A percentile compares a stretch with the other conserved stretches of the same genome.
These are phyloP conservation scores for Sistotremastrum niveocremeum DNA, from an alignment of 768 basidiomycete genomes.

Conservation along the genomic window DNA sequence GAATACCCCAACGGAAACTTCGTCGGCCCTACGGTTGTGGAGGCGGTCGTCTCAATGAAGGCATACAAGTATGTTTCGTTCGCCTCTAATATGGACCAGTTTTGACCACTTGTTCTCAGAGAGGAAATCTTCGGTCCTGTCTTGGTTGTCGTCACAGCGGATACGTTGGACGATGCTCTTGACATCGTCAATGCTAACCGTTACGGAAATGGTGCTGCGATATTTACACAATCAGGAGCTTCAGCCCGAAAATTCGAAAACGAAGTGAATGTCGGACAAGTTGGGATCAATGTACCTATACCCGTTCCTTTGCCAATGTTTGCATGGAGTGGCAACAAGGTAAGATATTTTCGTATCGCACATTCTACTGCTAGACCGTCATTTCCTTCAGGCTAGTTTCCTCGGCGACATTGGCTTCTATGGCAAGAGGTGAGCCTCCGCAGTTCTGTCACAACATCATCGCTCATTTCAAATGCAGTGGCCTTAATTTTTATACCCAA, in stretches of 20 bases:
- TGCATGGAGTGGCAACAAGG: conserved; percentile 93
- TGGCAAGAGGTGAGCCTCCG: conserved; percentile 51
- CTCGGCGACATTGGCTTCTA: conserved; percentile 87
- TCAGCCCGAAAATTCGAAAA: conserved; percentile 89
- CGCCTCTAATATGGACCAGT: not conserved
- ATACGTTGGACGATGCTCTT: conserved; percentile 83
- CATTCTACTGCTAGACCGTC: not conserved
- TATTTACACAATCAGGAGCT: conserved; percentile 94
- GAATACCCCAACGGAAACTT: conserved; percentile 86
- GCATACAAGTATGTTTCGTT: conserved; percentile 62
- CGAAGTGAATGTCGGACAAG: conserved; percentile 78
- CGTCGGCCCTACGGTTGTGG: conserved; percentile 83
- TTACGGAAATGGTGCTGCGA: conserved; percentile 90
- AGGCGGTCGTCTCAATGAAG: conserved; percentile 70
- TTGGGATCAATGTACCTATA: conserved; percentile 89
- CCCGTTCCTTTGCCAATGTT: conserved; percentile 85
- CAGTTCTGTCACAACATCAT: not conserved
- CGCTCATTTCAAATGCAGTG: conserved; percentile 21
- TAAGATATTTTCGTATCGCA: conserved; percentile 8
- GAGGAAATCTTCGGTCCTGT: conserved; percentile 96
- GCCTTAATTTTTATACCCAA: conserved; percentile 92
- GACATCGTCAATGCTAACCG: conserved; percentile 78
- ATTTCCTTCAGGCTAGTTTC: conserved; percentile 39
- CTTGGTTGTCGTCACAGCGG: conserved; percentile 59
- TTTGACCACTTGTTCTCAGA: conserved; percentile 25